phyloP scores from a whole-genome alignment of 352 stramenopile genomes.

The Pythium myriotylum region DNA sequence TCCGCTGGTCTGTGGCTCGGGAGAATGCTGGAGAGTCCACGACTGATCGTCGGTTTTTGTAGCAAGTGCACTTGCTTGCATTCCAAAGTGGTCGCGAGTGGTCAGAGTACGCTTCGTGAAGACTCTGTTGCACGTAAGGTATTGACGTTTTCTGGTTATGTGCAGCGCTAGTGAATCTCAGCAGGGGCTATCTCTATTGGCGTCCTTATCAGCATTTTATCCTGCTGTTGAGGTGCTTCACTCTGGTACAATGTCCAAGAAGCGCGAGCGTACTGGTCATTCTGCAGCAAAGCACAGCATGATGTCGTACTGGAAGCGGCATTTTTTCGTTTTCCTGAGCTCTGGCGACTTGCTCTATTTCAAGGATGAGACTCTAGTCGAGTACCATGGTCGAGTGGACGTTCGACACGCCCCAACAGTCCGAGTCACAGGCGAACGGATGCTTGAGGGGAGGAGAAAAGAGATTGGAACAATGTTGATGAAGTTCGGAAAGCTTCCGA shows the following conservation, averaged over 20 bases:
- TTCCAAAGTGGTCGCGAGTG: slow-evolving; percentile 79
- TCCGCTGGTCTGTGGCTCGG: slow-evolving; percentile 45
- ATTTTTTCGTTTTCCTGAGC: slow-evolving; percentile 79
- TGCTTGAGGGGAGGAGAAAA: slow-evolving; percentile 77
- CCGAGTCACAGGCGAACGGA: slow-evolving; percentile 70
- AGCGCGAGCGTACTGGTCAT: slow-evolving; percentile 71
- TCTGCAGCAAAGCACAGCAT: slow-evolving; percentile 63
- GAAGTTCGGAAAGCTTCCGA: slow-evolving; percentile 68
- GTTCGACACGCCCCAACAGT: slow-evolving; percentile 79
- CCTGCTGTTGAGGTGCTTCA: slow-evolving; percentile 70
- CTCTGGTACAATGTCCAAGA: slow-evolving; percentile 73
- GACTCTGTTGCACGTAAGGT: background rate
- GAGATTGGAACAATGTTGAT: slow-evolving; percentile 52
- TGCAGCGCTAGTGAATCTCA: slow-evolving; percentile 68
- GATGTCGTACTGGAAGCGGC: slow-evolving; percentile 86
- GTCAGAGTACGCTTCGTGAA: slow-evolving; percentile 38
- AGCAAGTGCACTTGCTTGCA: slow-evolving; percentile 75
- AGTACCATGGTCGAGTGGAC: slow-evolving; percentile 75
- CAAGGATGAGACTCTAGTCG: slow-evolving; percentile 66
- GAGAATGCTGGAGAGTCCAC: no score
- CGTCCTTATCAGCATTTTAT: slow-evolving; percentile 78
- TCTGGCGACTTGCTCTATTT: slow-evolving; percentile 82
- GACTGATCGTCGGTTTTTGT: no score
- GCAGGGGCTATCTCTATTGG: slow-evolving; percentile 75
- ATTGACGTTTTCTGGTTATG: background rate